A percentile compares a stretch with the other conserved stretches of the same genome.
Conservation (phyloP, 73 alveolate genomes). For the Effrenium voratum region DNA sequence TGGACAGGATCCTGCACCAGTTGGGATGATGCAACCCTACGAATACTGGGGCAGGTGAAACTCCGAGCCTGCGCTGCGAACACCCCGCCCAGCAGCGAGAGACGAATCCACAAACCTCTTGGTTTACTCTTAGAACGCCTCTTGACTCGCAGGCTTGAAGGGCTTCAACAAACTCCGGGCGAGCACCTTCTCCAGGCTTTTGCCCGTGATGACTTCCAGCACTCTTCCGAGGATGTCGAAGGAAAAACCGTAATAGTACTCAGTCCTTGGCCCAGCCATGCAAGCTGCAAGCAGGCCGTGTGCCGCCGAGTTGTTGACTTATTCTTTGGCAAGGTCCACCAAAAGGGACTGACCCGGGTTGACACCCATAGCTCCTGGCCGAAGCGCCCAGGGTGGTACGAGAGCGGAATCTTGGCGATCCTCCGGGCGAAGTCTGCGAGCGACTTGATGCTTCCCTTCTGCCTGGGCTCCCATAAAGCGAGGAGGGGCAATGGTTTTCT, state of each 20-base stretch:
- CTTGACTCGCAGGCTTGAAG: too few species aligned
- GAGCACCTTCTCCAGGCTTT: constrained; percentile 57
- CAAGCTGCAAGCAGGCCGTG: not conserved
- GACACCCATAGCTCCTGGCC: not conserved
- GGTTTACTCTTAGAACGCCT: too few species aligned
- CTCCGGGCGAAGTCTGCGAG: constrained; percentile 52
- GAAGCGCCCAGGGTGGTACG: constrained; percentile 70
- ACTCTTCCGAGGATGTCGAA: constrained; percentile 76
- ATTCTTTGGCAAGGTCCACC: not conserved
- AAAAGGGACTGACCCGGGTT: not conserved
- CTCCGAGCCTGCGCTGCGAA: too few species aligned
- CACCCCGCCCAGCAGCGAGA: too few species aligned
- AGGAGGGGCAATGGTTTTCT: too few species aligned
- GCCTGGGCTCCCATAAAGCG: constrained; percentile 21
- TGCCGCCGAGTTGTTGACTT: not conserved
- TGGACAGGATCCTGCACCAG: too few species aligned
- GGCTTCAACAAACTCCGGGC: not conserved
- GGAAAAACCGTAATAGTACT: constrained; percentile 69
- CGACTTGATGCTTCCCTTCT: constrained; percentile 12
- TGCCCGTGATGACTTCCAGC: constrained; percentile 26
- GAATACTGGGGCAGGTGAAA: too few species aligned
- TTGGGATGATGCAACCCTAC: too few species aligned
- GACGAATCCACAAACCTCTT: too few species aligned
- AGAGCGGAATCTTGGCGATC: constrained; percentile 68
- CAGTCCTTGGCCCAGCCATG: constrained; percentile 2